A percentile compares a stretch with the other conserved stretches of the same genome.
Conservation (phyloP, 805 yeast genomes). For the Candida nanaspora region DNA sequence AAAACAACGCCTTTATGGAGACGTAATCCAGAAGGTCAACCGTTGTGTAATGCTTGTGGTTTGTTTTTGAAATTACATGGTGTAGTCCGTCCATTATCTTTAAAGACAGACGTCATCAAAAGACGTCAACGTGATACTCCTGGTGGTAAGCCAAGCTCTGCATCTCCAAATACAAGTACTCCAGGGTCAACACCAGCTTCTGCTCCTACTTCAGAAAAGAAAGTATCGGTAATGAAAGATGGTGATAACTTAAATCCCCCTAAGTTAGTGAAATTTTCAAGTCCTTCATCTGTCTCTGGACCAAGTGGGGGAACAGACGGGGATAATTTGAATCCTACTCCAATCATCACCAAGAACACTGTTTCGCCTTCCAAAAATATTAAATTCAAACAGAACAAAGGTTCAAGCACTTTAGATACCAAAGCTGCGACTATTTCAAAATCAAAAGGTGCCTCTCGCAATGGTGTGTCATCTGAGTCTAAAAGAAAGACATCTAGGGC, state of each 20-base stretch:
- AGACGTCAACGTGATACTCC: conserved; percentile 66
- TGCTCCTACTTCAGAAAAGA: not conserved
- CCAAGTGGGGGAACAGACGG: conserved; percentile 37
- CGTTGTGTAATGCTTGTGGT: conserved; percentile 95
- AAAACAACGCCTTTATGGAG: conserved; percentile 94
- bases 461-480: conserved; percentile 1
- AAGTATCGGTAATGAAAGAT: not conserved
- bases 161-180: conserved; percentile 2
- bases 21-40: conserved; percentile 85
- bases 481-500: not conserved
- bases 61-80: conserved; percentile 88
- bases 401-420: not conserved
- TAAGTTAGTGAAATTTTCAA: conserved; percentile 18
- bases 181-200: conserved; percentile 1
- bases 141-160: conserved; percentile 18
- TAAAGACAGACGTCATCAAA: conserved; percentile 88
- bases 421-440: not conserved
- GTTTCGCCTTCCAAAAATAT: conserved; percentile 1
- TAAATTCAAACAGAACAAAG: conserved; percentile 1
- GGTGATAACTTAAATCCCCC: conserved; percentile 27
- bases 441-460: not conserved
- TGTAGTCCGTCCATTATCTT: conserved; percentile 84
- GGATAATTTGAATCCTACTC: conserved; percentile 43
- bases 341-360: conserved; percentile 17
- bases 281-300: conserved; percentile 2